Conservation (phyloP, 768 basidiomycete species). For the Psilocybe subaeruginosa region DNA sequence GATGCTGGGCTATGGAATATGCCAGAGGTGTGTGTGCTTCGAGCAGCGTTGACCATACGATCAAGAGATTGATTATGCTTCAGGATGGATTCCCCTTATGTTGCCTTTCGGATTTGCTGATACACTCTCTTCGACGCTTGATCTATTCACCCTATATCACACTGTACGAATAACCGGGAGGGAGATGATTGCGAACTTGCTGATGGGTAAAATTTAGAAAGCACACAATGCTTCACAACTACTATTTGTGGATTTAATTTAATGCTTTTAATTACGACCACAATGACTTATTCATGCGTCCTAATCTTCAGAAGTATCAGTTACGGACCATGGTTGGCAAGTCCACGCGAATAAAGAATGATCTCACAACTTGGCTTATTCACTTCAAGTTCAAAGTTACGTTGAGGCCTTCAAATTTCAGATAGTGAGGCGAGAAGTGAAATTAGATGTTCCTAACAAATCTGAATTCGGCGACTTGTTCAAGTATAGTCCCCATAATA, state of each 20-base stretch:
- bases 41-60: neutral
- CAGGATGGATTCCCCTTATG: conserved; percentile 98
- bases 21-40: conserved; percentile 70
- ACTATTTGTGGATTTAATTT: neutral
- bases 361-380: no score
- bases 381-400: no score
- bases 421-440: no score
- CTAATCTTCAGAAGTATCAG: no score
- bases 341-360: no score
- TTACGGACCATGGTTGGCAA: no score
- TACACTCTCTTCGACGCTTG: conserved; percentile 84
- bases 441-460: no score
- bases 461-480: no score
- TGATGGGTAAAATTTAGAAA: conserved; percentile 87
- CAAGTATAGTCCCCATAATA: no score
- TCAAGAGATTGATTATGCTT: neutral
- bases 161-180: conserved; percentile 78
- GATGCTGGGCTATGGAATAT: conserved; percentile 95
- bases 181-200: conserved; percentile 82
- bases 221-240: neutral
- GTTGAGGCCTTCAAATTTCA: no score
- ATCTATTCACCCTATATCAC: conserved; percentile 79
- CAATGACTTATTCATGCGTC: no score
- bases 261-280: no score
- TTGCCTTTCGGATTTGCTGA: conserved; percentile 93